phyloP scores from a whole-genome alignment of 2,329 filamentous ascomycete genomes.

The Kalaharituber pfeilii region DNA sequence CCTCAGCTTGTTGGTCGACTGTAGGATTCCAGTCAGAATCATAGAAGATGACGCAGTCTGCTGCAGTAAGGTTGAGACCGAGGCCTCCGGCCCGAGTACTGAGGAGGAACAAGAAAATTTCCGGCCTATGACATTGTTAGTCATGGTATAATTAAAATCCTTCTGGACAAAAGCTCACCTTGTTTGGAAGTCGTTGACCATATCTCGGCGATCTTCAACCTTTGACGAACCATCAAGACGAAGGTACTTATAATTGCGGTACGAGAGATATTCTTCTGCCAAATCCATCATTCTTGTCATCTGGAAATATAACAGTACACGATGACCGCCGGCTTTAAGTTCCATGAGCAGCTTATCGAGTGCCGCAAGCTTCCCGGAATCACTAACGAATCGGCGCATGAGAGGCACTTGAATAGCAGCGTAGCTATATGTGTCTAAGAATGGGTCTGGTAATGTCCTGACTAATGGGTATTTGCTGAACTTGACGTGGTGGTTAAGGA shows the following conservation, averaged over 20 bases:
- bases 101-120: conserved; percentile 93
- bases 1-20: conserved; percentile 97
- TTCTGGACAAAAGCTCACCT: not conserved
- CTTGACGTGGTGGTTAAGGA: conserved; percentile 58
- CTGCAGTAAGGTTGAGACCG: conserved; percentile 90
- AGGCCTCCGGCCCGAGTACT: conserved; percentile 93
- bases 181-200: conserved; percentile 90
- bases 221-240: conserved; percentile 93
- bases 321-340: conserved; percentile 81
- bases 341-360: conserved; percentile 73
- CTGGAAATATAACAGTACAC: conserved; percentile 96
- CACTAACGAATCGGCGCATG: conserved; percentile 94
- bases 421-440: conserved; percentile 66
- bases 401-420: conserved; percentile 86
- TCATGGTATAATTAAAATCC: not conserved
- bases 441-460: conserved; percentile 56
- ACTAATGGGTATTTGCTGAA: conserved; percentile 44
- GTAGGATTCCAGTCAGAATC: conserved; percentile 99
- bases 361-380: conserved; percentile 88
- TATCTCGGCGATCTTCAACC: conserved; percentile 88
- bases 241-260: conserved; percentile 98
- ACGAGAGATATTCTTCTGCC: conserved; percentile 97
- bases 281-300: conserved; percentile 99
- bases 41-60: conserved; percentile 98
- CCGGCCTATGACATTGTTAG: conserved; percentile 39